Evolutionary conservation across 1,284 basidiomycete species (phyloP), one percentile per base, ranked within the genome.

Genomic region (Boletus calvinii): DNA sequence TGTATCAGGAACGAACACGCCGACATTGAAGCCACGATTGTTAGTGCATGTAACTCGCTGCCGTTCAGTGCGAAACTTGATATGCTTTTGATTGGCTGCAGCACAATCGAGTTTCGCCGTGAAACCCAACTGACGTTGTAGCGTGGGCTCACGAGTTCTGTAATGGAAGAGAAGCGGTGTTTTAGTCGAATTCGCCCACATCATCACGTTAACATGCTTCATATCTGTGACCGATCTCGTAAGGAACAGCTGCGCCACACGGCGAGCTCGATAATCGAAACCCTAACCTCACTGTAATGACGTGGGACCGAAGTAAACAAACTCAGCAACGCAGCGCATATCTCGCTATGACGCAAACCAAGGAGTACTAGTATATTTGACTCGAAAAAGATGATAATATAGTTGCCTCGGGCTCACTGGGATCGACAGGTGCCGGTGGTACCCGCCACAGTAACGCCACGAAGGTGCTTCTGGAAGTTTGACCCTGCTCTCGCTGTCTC

Each of bases 211-310:
- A 37, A 36, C 35, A 26, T 30, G 20, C 13, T 42, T 22, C 22
- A 22, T 22, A 22, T 22, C 22, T 22, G 2, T 22, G 13, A 20
- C n/a, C 17, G 22, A 39, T 52, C 31, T 39, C 58, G 59, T 57
- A 64, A 63, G 6, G n/a, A 45, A 41, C 22, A 8, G 8, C 44
- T 34, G 39, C 55, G 56, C 56, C 62, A 66, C 65, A 61, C 62
- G 65, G 63, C 53, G 54, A 64, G 49, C 45, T 59, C 15, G 20
- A 35, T 31, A 13, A 4, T 37, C 26, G 22, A 32, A 26, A 38
- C 30, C 42, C 56, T 40, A 43, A 3, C 29, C 32, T 20, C 6
- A 18, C 17, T 29, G 34, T 11, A 11, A 3, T 15, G 26, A 50
- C 22, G 7, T 17, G 35, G 11, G 22, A 34, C n/a, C 7, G 31